Evolutionary conservation across 1,284 basidiomycete genomes (phyloP).

Genomic region (Rhodotorula mucilaginosa): DNA sequence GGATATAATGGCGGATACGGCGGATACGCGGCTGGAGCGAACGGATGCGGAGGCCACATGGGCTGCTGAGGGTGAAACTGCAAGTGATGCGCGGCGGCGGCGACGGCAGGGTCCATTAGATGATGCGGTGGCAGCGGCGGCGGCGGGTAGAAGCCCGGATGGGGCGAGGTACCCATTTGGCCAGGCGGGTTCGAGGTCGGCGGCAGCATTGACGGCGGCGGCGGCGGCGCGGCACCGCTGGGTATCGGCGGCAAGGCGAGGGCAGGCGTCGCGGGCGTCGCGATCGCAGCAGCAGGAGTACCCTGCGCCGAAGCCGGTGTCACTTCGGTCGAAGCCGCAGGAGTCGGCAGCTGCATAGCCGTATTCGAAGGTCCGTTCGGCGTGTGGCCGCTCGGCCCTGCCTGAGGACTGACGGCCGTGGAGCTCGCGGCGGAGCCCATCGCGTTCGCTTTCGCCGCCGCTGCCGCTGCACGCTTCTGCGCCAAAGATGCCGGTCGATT

Average conservation of each 20-base stretch:
- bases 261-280: background rate
- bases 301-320: background rate
- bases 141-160: background rate
- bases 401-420: background rate
- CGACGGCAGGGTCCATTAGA: background rate
- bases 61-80: background rate
- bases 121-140: background rate
- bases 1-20: background rate
- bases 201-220: background rate
- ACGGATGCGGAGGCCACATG: slow-evolving; percentile 9
- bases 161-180: background rate
- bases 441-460: slow-evolving; percentile 23
- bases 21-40: background rate
- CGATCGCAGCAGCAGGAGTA: background rate
- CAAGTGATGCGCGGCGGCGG: background rate
- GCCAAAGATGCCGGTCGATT: slow-evolving; percentile 31
- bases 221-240: background rate
- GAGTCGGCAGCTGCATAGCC: background rate
- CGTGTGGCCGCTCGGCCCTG: background rate
- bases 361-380: background rate
- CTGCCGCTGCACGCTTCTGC: slow-evolving; percentile 30
- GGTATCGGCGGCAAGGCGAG: background rate
- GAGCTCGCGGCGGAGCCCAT: slow-evolving; percentile 6
- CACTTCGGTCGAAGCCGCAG: background rate
- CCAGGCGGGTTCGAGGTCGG: background rate